phyloP scores from a whole-genome alignment of 75 land plant species.

The Pseudotsuga menziesii region DNA sequence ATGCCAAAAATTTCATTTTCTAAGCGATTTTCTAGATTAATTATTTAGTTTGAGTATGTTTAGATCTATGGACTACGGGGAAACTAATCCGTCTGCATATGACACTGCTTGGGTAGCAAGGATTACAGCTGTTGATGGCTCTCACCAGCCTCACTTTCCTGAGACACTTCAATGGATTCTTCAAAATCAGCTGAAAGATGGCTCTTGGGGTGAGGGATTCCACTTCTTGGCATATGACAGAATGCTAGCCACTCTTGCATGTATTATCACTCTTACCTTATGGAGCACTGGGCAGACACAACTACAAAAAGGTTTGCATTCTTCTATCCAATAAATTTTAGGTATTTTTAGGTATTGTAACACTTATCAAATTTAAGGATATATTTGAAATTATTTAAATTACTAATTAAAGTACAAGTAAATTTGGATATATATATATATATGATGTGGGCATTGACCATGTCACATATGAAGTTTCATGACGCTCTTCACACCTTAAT shows the following conservation, averaged over 20 bases:
- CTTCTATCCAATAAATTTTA: neutral
- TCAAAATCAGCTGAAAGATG: slow-evolving; percentile 50
- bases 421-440: no score
- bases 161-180: slow-evolving; percentile 34
- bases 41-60: no score
- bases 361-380: no score
- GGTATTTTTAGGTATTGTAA: no score
- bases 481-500: neutral
- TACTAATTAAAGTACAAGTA: no score
- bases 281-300: slow-evolving; percentile 23
- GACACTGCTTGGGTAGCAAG: slow-evolving; percentile 54
- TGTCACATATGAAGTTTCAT: neutral
- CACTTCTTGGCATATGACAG: slow-evolving; percentile 38
- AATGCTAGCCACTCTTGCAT: slow-evolving; percentile 34
- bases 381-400: no score
- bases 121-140: slow-evolving; percentile 28
- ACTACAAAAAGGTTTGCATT: slow-evolving; percentile 18
- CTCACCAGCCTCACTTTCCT: slow-evolving; percentile 35
- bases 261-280: slow-evolving; percentile 26
- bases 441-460: neutral
- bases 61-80: neutral
- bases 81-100: slow-evolving; percentile 24
- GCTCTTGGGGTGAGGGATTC: slow-evolving; percentile 43
- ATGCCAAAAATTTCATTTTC: no score
- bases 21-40: no score